Conservation (phyloP, 192 early-diverging fungal genomes). For the Phycomyces blakesleeanus region DNA sequence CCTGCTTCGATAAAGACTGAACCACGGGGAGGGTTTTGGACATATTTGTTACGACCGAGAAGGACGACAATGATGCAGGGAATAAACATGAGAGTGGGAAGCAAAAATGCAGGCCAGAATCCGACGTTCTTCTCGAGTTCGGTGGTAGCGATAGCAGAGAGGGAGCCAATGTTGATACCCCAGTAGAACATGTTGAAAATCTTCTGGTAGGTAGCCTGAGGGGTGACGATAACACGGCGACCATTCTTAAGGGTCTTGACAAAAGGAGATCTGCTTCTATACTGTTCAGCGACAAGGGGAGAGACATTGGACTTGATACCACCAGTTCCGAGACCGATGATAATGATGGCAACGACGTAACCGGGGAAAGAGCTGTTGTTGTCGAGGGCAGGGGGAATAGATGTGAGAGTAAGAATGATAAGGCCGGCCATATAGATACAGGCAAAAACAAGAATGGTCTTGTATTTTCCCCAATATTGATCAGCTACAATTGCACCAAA, state of each 20-base stretch:
- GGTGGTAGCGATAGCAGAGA: slow-evolving; percentile 58
- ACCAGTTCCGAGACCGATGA: slow-evolving; percentile 73
- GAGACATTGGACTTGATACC: slow-evolving; percentile 63
- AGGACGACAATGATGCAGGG: slow-evolving; percentile 50
- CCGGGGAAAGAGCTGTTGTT: slow-evolving; percentile 59
- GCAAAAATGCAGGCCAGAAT: slow-evolving; percentile 58
- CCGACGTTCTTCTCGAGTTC: slow-evolving; percentile 58
- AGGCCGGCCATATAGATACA: slow-evolving; percentile 63
- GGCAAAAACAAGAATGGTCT: slow-evolving; percentile 64
- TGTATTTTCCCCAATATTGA: slow-evolving; percentile 73
- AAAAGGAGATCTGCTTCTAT: slow-evolving; percentile 48
- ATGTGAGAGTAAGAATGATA: slow-evolving; percentile 57
- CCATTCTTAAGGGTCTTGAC: slow-evolving; percentile 58
- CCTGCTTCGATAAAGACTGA: slow-evolving; percentile 53
- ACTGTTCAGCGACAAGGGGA: slow-evolving; percentile 57
- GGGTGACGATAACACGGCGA: slow-evolving; percentile 61
- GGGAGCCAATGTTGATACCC: slow-evolving; percentile 67
- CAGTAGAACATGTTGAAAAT: slow-evolving; percentile 88
- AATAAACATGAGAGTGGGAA: slow-evolving; percentile 48
- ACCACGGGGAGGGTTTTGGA: slow-evolving; percentile 54
- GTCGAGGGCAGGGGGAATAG: slow-evolving; percentile 53
- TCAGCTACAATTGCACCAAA: slow-evolving; percentile 68
- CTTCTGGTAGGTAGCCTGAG: slow-evolving; percentile 66
- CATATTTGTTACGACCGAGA: slow-evolving; percentile 48
- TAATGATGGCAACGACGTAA: slow-evolving; percentile 61